Evolutionary conservation across 2,329 filamentous ascomycete genomes (phyloP), one percentile per base, ranked within the genome.

Genomic region (Pyrenophora seminiperda): DNA sequence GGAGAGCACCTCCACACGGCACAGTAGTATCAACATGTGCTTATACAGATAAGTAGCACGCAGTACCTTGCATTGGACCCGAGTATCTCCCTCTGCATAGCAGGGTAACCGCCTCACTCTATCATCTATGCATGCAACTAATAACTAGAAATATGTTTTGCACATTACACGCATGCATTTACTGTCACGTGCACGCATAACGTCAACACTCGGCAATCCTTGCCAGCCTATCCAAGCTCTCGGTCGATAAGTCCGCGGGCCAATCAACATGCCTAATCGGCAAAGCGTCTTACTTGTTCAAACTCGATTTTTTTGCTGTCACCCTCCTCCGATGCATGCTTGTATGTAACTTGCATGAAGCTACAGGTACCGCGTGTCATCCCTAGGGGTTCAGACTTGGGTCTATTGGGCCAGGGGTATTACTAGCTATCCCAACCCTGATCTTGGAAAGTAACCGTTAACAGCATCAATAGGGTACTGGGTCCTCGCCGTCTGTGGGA

Each of bases 231-330:
- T 38, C n/a, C 15, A 39, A 15, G 15, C 20, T 20, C 37, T 19
- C 41, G 46, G 42, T 19, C 24, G 19, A 14, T 15, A 40, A 24
- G 10, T 17, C 37, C 37, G 32, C 38, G 38, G 48, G 38, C 32
- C 39, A 29, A 52, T 20, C 29, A 15, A 33, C 33, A 2, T 4
- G 24, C 24, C n/a, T 52, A 19, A 29, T 18, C 33, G 15, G 27
- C 6, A 50, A 41, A 11, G 37, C n/a, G 5, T 20, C 20, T 39
- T 2, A 41, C 48, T 52, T 18, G 42, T 47, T 36, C 33, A 44
- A 7, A 29, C 11, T 34, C 3, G 2, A 11, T 27, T 7, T 7
- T 30, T 47, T 18, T 13, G 20, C 19, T 22, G 5, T 32, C 7
- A 27, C 13, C 7, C 24, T 27, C 24, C 7, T 27, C 9, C 9